phyloP scores from a whole-genome alignment of 345 rosid species.

The Eucalyptus polybractea region DNA sequence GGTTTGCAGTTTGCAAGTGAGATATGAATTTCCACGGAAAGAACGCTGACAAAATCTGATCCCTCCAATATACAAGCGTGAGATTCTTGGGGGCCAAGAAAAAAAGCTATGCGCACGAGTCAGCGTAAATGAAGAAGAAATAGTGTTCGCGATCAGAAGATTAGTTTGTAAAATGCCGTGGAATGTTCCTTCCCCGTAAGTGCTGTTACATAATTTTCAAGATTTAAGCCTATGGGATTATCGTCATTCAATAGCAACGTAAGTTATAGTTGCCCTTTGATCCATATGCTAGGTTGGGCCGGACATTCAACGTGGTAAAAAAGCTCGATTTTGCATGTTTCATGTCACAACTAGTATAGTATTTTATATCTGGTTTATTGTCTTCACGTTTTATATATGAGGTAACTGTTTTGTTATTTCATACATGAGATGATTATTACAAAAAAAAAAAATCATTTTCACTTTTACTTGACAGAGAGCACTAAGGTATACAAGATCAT shows the following conservation, averaged over 20 bases:
- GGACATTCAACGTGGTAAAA: fast-evolving
- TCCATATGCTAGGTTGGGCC: neutral
- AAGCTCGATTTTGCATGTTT: neutral
- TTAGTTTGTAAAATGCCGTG: neutral
- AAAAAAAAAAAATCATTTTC: too few relatives aligned
- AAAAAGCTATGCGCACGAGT: neutral
- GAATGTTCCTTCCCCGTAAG: neutral
- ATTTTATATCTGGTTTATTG: fast-evolving
- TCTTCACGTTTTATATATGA: fast-evolving
- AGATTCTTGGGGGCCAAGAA: neutral
- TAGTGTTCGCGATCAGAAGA: neutral
- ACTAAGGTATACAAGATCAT: fast-evolving
- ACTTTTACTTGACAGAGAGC: neutral
- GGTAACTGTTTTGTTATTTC: fast-evolving
- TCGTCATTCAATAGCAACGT: neutral
- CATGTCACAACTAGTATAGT: neutral
- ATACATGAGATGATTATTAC: fast-evolving
- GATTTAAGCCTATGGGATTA: neutral
- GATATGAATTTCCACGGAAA: neutral
- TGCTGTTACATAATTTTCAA: neutral
- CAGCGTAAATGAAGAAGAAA: neutral
- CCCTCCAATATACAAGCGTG: neutral
- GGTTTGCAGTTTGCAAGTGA: neutral
- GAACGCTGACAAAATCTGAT: neutral
- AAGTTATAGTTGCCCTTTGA: neutral